A percentile compares a stretch with the other conserved stretches of the same genome.
phyloP scores from a whole-genome alignment of 2,329 filamentous ascomycete genomes.

The Magnaporthiopsis rhizophila region DNA sequence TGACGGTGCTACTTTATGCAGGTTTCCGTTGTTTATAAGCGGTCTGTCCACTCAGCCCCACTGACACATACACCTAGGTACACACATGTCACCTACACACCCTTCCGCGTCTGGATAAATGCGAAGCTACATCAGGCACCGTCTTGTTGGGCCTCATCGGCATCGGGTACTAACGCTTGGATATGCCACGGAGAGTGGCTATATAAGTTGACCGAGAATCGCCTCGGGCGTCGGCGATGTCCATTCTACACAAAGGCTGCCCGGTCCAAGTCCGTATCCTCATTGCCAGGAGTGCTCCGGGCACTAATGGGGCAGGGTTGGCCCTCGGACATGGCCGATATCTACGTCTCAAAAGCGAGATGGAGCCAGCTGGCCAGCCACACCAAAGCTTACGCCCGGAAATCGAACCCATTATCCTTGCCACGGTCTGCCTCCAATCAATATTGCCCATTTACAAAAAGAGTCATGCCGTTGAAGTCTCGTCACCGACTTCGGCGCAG shows the following conservation, averaged over 20 bases:
- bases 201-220: not conserved
- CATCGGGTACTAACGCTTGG: not conserved
- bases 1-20: not conserved
- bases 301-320: not conserved
- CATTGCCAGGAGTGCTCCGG: not conserved
- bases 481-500: not conserved
- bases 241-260: not conserved
- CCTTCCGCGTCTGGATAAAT: not conserved
- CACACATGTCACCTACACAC: too few species aligned
- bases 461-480: not conserved
- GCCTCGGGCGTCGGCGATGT: not conserved
- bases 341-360: too few species aligned
- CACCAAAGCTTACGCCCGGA: not conserved
- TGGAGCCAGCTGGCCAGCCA: not conserved
- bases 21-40: not conserved
- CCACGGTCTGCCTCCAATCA: not conserved
- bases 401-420: not conserved
- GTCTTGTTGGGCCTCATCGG: not conserved
- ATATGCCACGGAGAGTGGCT: not conserved
- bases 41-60: not conserved
- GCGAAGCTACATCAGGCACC: not conserved
- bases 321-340: too few species aligned
- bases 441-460: not conserved
- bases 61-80: not conserved
- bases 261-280: not conserved